Evolutionary conservation across 2,329 filamentous ascomycete species (phyloP), one percentile per base, ranked within the genome.

Genomic region (Trichoderma sp.): DNA sequence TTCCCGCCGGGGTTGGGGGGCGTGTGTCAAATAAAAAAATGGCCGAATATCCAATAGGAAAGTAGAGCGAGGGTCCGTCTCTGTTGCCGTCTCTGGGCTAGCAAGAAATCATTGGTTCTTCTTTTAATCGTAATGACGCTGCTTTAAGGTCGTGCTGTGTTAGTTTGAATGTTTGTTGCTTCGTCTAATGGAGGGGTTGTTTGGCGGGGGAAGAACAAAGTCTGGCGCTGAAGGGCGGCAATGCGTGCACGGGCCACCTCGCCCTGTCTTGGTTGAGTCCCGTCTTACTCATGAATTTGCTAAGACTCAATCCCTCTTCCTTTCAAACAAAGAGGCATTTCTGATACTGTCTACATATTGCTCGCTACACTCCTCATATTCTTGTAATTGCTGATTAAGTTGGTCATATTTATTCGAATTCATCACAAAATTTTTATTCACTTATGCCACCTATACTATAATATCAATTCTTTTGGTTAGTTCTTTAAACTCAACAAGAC

Each of bases 201-300:
- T 24, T 60, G 38, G 73, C 53, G 73, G 72, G 73, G 65, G 21
- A 64, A 31, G 35, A 27, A 16, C 8, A 6, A 11, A 24, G 38
- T 18, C 5, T 50, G n/a, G 24, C 66, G 14, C 35, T 63, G 41
- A 63, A 75, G 65, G 21, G 73, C 73, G 73, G 73, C 73, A 69
- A 69, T 35, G 63, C 56, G 73, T 69, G 73, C 73, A 75, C 73
- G 73, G 73, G 18, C 73, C 73, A 69, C 35, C 3, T 38, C 29
- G 50, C 29, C 41, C 11, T 33, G n/a, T 21, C 45, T 50, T 50
- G 45, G 18, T 50, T 21, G 45, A 11, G 45, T 9, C n/a, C n/a
- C 41, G 16, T 41, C 38, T 41, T 41, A 41, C 38, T 41, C 16
- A 41, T 41, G 5, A 33, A 11, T 33, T 33, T 5, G 1, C 5